Conservation (phyloP, 2,329 filamentous ascomycete genomes). For the Colletotrichum nymphaeae region DNA sequence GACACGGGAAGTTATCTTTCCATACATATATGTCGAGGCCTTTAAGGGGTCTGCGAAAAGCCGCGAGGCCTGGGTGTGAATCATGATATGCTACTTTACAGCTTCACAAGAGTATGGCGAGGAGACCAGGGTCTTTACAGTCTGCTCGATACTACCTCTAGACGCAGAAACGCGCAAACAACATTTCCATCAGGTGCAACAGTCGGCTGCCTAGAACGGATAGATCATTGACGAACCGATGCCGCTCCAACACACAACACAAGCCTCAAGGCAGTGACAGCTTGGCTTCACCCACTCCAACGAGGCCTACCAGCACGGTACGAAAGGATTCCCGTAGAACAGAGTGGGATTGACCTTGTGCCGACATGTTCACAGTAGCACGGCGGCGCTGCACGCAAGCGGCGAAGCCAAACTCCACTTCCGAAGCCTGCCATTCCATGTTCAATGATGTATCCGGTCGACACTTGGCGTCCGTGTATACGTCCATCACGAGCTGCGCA, state of each 20-base stretch:
- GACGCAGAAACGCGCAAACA: background rate
- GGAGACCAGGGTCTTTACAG: background rate
- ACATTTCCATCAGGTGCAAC: background rate
- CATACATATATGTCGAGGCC: background rate
- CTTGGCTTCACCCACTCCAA: slow-evolving; percentile 22
- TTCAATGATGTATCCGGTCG: slow-evolving; percentile 25
- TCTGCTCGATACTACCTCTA: background rate
- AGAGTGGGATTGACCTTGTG: slow-evolving; percentile 23
- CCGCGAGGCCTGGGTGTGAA: background rate
- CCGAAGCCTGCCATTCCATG: background rate
- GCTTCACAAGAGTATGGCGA: background rate
- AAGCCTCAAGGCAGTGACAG: slow-evolving; percentile 6
- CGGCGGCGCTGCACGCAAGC: slow-evolving; percentile 18
- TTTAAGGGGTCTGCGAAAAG: background rate
- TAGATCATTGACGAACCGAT: background rate
- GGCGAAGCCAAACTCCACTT: slow-evolving; percentile 25
- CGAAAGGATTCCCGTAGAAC: background rate
- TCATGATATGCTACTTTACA: background rate
- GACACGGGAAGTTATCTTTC: background rate
- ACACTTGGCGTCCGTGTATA: slow-evolving; percentile 25
- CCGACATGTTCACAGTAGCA: slow-evolving; percentile 18
- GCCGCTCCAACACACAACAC: background rate
- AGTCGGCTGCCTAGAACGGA: background rate
- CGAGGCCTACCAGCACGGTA: too few species aligned
- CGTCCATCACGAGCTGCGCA: slow-evolving; percentile 15